Base-by-base conservation (phyloP, 2,329 filamentous ascomycete genomes). In the Apiospora phragmitis region DNA sequence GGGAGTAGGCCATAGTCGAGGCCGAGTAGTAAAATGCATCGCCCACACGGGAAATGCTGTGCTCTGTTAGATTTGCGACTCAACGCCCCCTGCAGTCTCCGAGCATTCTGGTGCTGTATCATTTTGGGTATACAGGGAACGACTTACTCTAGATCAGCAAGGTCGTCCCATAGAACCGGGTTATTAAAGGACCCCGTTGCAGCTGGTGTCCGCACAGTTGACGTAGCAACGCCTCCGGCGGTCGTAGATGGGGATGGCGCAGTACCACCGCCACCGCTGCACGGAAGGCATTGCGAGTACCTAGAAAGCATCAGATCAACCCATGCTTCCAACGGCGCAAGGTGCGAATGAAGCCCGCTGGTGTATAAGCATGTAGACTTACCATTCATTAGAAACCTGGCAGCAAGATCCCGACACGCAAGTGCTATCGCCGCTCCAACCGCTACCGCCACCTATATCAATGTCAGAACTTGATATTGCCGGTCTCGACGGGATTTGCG, bases 1-100 rank as follows among this genome's bases (percentile, higher is more conserved):
- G 84, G 14, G 85, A 87, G 75, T 86, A 89, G 68, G 87, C 85
- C 75, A 90, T 87, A 8, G 83, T 88, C 1, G 87, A 89, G 0
- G 87, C 85, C 0, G 85, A 86, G 74, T 86, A 90, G 76, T 83
- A 90, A 62, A 77, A 86, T 2, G 82, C 82, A 72, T 87, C 82
- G 4, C 82, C 81, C 0, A 87, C 82, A 8, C 85, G 82, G 73
- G 87, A 84, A 21, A 90, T 81, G 73, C 67, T 68, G 21, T 49
- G 18, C 26, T 16, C 42, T n/a, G 42, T 90, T 87, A 67, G 65
- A 43, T 14, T 21, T 6, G 18, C 32, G 18, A n/a, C 55, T 21
- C 16, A 24, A n/a, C 5, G 3, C 38, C 18, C 21, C 55, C 2
- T 14, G 29, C 18, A 21, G 7, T 18, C 12, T 32, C 51, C 51